phyloP scores from a whole-genome alignment of 345 rosid species.

The Geranium rotundifolium region DNA sequence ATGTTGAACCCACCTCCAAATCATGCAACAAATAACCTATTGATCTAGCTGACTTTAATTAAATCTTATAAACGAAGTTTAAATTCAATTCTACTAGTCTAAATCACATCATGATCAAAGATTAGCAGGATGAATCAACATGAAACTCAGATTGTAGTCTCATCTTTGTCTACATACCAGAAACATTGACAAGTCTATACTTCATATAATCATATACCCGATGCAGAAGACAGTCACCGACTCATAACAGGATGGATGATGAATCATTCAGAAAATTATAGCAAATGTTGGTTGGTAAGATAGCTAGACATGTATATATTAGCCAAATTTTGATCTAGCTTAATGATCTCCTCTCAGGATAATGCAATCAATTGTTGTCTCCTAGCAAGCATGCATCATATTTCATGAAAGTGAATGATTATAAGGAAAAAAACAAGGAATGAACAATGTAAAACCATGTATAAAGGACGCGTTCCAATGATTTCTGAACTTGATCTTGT shows the following conservation, averaged over 20 bases:
- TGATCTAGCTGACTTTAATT: not conserved
- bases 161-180: not conserved
- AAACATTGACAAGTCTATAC: not conserved
- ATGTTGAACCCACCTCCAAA: not conserved
- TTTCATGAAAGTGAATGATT: not conserved
- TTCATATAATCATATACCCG: not conserved
- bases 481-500: slow-evolving; percentile 89
- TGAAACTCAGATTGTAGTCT: not conserved
- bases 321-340: too few relatives aligned
- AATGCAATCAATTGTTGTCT: not conserved
- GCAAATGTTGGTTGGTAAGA: too few relatives aligned
- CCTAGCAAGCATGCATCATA: not conserved
- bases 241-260: too few relatives aligned
- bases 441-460: slow-evolving; percentile 52
- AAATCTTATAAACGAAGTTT: too few relatives aligned
- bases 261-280: too few relatives aligned
- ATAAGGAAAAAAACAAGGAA: not conserved
- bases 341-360: not conserved
- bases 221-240: not conserved
- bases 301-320: too few relatives aligned
- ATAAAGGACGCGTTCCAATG: slow-evolving; percentile 91
- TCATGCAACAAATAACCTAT: not conserved
- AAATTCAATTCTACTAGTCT: not conserved
- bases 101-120: not conserved
- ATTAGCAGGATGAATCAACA: not conserved